Base-by-base conservation (phyloP, 179 eudicot species). In the Vitellaria paradoxa region DNA sequence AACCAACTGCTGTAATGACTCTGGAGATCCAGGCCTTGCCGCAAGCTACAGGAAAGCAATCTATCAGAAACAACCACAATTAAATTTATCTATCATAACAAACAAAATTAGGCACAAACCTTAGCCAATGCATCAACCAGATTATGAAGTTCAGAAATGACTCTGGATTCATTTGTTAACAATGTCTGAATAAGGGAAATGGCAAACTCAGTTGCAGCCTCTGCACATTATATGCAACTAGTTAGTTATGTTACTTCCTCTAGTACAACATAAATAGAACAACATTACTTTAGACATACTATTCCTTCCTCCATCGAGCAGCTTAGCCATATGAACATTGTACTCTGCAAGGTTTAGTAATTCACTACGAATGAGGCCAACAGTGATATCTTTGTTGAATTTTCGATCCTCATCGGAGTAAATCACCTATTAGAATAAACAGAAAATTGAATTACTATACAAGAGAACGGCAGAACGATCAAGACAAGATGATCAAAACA, bases 11-110 rank as follows among this genome's bases (percentile, higher is more conserved):
- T 87, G 98, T 77, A 95, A 79, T 42, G 97, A 87, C 84, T 96
- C 98, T 20, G 99, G 99, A 62, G 98, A 91, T 52, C 97, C 98
- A 79, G 99, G 97, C 88, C 93, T 90, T 69, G 92, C 85, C 10
- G 99, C 98, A 85, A 91, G 89, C 99, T 96, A 86, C 84, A 82
- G 78, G 40, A 20, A 23, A 6, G 42, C 23, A 77, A 78, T 50
- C 23, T 40, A 49, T 76, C 20, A 84, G 79, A 66, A 77, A 15
- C 37, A 40, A 46, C 26, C 57, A 20, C n/a, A 72, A 50, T 45
- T 15, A 57, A 57, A 60, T 65, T 63, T 23, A 76, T 14, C 42
- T 64, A 63, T 57, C 75, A 61, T 70, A 70, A 30, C 14, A 24
- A 61, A 46, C 60, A 57, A 64, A 76, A 64, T n/a, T 57, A 78